Conservation (phyloP, 768 basidiomycete species). For the Chlorophyllum brunneum region DNA sequence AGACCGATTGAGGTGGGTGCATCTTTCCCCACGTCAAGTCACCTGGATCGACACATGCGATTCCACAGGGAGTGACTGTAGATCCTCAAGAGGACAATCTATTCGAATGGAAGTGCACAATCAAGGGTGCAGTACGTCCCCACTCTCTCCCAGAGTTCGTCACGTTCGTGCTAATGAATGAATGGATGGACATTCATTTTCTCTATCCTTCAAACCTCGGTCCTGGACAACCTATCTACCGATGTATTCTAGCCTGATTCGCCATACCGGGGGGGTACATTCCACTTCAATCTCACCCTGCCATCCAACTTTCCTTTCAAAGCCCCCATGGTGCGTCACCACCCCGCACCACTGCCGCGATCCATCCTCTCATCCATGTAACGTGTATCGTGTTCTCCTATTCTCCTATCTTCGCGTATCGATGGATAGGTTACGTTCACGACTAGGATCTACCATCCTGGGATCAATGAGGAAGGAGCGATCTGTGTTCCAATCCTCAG, state of each 20-base stretch:
- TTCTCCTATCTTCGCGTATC: slow-evolving; percentile 12
- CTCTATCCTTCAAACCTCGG: not conserved
- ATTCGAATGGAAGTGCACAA: slow-evolving; percentile 71
- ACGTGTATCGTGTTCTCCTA: slow-evolving; percentile 10
- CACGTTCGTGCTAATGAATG: slow-evolving; percentile 1
- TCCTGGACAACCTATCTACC: not conserved
- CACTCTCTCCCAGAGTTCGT: not conserved
- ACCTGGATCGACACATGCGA: slow-evolving; percentile 8
- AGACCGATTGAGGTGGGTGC: slow-evolving; percentile 60
- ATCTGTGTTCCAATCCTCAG: slow-evolving; percentile 83
- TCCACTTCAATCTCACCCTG: slow-evolving; percentile 69
- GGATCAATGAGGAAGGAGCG: slow-evolving; percentile 83
- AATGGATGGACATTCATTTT: slow-evolving; percentile 2
- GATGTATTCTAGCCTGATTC: slow-evolving; percentile 54
- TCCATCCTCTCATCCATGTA: not conserved
- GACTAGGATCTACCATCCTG: slow-evolving; percentile 88
- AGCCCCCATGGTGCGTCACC: slow-evolving; percentile 59
- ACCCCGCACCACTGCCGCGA: not conserved
- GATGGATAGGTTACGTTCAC: slow-evolving; percentile 67
- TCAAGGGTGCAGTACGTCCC: slow-evolving; percentile 66
- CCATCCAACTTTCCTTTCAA: slow-evolving; percentile 87
- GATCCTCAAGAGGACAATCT: slow-evolving; percentile 69
- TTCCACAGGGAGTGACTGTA: slow-evolving; percentile 53
- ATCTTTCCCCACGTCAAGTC: slow-evolving; percentile 12
- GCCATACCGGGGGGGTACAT: slow-evolving; percentile 81